Conservation (phyloP, 2,329 filamentous ascomycete genomes). For the Aureobasidium sp. region DNA sequence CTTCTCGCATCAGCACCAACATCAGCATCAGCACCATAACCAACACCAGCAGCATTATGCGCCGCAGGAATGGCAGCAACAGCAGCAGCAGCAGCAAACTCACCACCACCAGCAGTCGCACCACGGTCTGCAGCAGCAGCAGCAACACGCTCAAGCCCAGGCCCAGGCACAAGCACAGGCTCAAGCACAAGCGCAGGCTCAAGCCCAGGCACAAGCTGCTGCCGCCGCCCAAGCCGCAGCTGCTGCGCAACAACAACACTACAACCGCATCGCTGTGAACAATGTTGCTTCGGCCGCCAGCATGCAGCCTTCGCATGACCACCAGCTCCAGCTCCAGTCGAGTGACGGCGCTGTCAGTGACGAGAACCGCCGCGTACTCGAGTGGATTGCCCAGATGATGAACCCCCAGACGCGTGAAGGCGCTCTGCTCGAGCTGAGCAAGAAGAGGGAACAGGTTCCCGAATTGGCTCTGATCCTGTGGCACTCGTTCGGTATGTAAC, state of each 20-base stretch:
- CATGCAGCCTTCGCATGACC: conserved; percentile 6
- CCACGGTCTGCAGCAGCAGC: conserved; percentile 53
- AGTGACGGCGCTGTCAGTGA: conserved; percentile 41
- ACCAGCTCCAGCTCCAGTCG: conserved; percentile 5
- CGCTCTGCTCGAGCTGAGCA: conserved; percentile 89
- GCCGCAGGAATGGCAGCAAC: conserved; percentile 46
- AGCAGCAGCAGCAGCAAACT: conserved; percentile 31
- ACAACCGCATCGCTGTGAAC: conserved; percentile 30
- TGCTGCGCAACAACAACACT: conserved; percentile 29
- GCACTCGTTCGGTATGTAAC: conserved; percentile 84
- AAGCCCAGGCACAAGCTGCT: conserved; percentile 31
- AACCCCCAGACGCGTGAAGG: conserved; percentile 82
- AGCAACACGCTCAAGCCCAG: conserved; percentile 13
- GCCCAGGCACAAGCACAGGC: conserved; percentile 32
- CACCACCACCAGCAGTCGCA: conserved; percentile 34
- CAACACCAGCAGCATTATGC: conserved; percentile 29
- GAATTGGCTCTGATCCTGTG: conserved; percentile 93
- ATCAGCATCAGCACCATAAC: conserved; percentile 36
- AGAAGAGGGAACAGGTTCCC: conserved; percentile 96
- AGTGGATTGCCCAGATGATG: conserved; percentile 85
- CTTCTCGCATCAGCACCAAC: conserved; percentile 52
- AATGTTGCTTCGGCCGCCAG: conserved; percentile 15
- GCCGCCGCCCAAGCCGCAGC: conserved; percentile 43
- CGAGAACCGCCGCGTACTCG: conserved; percentile 86
- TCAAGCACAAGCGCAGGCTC: conserved; percentile 19